Conservation (phyloP, 257 asterid genomes). For the Forsythia suspensa region DNA sequence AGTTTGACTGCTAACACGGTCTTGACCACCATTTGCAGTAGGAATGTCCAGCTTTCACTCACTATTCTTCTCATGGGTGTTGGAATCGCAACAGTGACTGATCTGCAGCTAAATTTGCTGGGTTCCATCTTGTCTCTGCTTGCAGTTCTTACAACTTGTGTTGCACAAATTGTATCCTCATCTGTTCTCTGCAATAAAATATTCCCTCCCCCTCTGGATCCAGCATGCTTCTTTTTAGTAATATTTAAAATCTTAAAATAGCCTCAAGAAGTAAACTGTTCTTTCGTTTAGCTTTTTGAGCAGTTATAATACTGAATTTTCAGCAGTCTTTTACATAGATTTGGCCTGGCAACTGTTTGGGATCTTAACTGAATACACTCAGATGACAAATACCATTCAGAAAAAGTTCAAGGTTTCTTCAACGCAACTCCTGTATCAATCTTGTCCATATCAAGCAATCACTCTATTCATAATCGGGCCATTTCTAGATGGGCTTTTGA, state of each 20-base stretch:
- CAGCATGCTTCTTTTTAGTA: neutral
- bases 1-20: conserved; percentile 25
- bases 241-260: neutral
- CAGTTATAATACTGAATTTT: neutral
- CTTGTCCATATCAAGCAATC: conserved; percentile 86
- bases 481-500: conserved; percentile 77
- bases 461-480: conserved; percentile 75
- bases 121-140: conserved; percentile 77
- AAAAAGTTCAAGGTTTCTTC: conserved; percentile 90
- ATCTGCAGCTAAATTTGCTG: conserved; percentile 80
- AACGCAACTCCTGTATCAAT: conserved; percentile 85
- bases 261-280: conserved; percentile 36
- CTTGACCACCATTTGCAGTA: conserved; percentile 51
- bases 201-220: neutral
- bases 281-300: conserved; percentile 21
- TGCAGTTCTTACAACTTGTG: conserved; percentile 78
- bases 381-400: conserved; percentile 96
- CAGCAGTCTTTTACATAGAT: neutral
- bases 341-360: conserved; percentile 19
- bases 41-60: conserved; percentile 71
- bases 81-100: conserved; percentile 95
- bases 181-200: neutral
- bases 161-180: conserved; percentile 91
- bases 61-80: conserved; percentile 81
- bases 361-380: conserved; percentile 52